A percentile compares a stretch with the other conserved stretches of the same genome.
Conservation (phyloP, 148 eudicot genomes). For the Talinum fruticosum region DNA sequence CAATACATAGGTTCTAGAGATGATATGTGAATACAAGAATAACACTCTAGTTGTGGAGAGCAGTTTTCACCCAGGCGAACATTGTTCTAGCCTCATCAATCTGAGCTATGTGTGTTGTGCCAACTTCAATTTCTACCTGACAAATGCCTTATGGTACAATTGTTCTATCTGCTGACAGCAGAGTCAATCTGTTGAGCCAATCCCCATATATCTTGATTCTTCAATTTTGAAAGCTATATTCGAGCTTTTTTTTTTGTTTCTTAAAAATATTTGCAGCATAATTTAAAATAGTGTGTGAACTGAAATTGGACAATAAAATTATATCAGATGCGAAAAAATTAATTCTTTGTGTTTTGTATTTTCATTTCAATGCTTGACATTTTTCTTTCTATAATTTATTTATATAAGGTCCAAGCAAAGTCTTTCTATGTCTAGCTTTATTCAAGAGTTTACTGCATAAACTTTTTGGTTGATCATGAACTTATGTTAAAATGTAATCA, state of each 20-base stretch:
- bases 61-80: too few species aligned
- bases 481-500: neutral
- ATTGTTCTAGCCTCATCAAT: too few species aligned
- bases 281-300: neutral
- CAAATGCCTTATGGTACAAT: neutral
- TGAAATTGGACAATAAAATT: neutral
- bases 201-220: neutral
- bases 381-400: neutral
- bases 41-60: too few species aligned
- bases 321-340: neutral
- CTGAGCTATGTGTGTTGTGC: too few species aligned
- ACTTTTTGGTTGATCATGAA: neutral
- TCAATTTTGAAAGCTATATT: neutral
- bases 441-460: neutral
- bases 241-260: neutral
- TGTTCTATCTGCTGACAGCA: too few species aligned
- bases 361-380: too few species aligned
- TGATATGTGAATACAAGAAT: too few species aligned
- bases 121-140: neutral
- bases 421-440: neutral
- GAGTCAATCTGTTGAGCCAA: neutral
- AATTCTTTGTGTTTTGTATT: too few species aligned
- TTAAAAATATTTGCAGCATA: neutral
- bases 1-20: too few species aligned
- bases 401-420: neutral